A percentile compares a stretch with the other conserved stretches of the same genome.
These are phyloP conservation scores for Termitomyces sp. DNA, from an alignment of 1,284 basidiomycete species.

Conservation along the genomic window DNA sequence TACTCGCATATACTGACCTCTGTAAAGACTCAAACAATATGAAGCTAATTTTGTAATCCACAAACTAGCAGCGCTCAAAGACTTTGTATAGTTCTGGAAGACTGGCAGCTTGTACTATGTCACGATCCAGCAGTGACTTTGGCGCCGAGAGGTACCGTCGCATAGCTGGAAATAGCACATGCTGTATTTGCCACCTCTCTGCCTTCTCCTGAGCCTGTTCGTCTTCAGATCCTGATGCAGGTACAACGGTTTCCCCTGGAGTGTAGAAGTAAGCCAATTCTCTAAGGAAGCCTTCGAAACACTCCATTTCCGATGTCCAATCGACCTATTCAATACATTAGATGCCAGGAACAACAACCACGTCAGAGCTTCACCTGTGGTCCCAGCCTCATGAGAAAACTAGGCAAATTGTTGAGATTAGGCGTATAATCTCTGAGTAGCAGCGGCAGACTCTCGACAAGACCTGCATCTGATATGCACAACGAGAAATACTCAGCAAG, in stretches of 20 bases:
- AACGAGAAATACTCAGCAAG: conserved; percentile 90
- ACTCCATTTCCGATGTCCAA: conserved; percentile 82
- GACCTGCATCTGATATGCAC: conserved; percentile 57
- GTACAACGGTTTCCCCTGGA: conserved; percentile 44
- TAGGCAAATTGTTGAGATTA: conserved; percentile 80
- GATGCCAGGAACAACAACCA: not conserved
- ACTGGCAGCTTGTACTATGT: conserved; percentile 83
- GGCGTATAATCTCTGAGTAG: conserved; percentile 83
- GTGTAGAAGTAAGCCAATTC: conserved; percentile 92
- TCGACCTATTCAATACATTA: conserved; percentile 55
- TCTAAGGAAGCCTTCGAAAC: conserved; percentile 81
- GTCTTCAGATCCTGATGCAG: conserved; percentile 24
- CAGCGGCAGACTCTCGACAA: conserved; percentile 73
- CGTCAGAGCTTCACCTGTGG: conserved; percentile 56
- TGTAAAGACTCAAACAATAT: conserved; percentile 16
- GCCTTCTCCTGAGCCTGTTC: conserved; percentile 44
- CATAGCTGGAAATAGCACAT: conserved; percentile 81
- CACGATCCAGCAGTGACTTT: conserved; percentile 62
- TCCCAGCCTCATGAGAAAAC: conserved; percentile 81
- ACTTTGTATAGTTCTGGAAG: conserved; percentile 86
- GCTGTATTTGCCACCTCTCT: conserved; percentile 80
- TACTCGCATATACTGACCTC: conserved; percentile 15
- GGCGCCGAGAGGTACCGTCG: conserved; percentile 71
- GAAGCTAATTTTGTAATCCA: conserved; percentile 11
- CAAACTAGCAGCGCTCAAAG: conserved; percentile 75